These are phyloP conservation scores for Candida awuae DNA, from an alignment of 805 yeast species.

Conservation along the genomic window DNA sequence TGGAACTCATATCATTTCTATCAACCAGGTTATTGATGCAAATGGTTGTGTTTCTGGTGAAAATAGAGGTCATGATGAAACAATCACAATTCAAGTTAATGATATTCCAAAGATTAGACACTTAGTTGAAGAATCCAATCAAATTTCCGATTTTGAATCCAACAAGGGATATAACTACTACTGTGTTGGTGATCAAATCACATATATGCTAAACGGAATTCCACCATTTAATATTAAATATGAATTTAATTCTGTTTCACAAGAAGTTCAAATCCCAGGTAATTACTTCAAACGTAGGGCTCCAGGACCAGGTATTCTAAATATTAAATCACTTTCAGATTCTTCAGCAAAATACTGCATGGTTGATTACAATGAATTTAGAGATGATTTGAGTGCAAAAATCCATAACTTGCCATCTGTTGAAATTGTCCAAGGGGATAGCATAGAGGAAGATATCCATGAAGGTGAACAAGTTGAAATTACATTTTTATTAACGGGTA, in stretches of 20 bases:
- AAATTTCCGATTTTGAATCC: constrained; percentile 16
- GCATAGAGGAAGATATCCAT: constrained; percentile 71
- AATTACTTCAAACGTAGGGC: constrained; percentile 57
- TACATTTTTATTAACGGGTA: constrained; percentile 71
- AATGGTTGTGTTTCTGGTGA: constrained; percentile 56
- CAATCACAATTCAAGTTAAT: constrained; percentile 49
- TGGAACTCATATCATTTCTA: constrained; percentile 62
- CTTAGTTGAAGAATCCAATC: constrained; percentile 29
- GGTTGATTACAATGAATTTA: constrained; percentile 42
- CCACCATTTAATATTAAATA: constrained; percentile 76
- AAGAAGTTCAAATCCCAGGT: constrained; percentile 38
- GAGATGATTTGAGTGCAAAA: constrained; percentile 26
- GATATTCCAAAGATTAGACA: constrained; percentile 64
- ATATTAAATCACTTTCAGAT: constrained; percentile 64
- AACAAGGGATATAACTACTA: constrained; percentile 32
- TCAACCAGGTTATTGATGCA: constrained; percentile 54
- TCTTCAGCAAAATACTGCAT: constrained; percentile 63
- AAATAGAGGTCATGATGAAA: constrained; percentile 23
- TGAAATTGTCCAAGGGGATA: constrained; percentile 72
- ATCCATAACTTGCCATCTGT: constrained; percentile 61
- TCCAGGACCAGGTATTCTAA: constrained; percentile 68
- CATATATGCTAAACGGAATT: constrained; percentile 66
- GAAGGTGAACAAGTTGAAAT: constrained; percentile 94
- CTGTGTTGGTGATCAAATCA: constrained; percentile 90
- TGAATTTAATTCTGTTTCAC: constrained; percentile 54